Evolutionary conservation across 1,284 basidiomycete species (phyloP), one percentile per base, ranked within the genome.

Genomic region (Melampsora abietis-canadensis): DNA sequence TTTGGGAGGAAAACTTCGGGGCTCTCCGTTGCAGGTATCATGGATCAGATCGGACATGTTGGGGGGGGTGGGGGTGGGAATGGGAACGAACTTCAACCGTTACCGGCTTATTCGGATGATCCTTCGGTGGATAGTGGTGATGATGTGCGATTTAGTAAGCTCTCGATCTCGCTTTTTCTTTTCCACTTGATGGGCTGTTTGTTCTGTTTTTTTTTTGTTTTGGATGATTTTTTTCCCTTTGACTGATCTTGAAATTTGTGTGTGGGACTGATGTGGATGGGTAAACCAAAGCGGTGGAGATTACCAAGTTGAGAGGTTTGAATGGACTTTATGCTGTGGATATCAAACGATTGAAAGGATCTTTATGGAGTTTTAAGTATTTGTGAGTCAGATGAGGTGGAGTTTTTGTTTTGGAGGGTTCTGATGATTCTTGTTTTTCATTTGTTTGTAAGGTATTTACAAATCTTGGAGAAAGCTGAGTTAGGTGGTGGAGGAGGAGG

Each of bases 291-390:
- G 72, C 72, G 21, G 63, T 74, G 8, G 72, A 74, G 46, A 66
- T 74, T 24, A 74, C 72, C 15, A 65, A 57, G 34, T 40, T 74
- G 24, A 27, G 72, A 66, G 72, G 72, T 5, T 40, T 74, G 30
- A 48, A 10, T 1, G 72, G 72, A 4, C 57, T 74, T 12, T 74
- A 74, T 61, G 72, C 89, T 81, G 85, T 97, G 78, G 93, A 94
- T 84, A 90, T 96, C 82, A 88, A 94, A 78, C 85, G 94, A 77
- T 82, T 95, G 80, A 93, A 94, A 83, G 94, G 94, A n/a, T 90
- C 91, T 80, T 84, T 94, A 78, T 88, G 92, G 84, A 92, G 90
- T 82, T 97, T 94, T 85, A 94, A 94, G 84, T 94, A 74, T 40
- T 51, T 74, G 72, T 74, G 15, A 74, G 64, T 64, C 17, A 14